Evolutionary conservation across 2,329 filamentous ascomycete species (phyloP).

Genomic region (Penicillium griseofulvum): DNA sequence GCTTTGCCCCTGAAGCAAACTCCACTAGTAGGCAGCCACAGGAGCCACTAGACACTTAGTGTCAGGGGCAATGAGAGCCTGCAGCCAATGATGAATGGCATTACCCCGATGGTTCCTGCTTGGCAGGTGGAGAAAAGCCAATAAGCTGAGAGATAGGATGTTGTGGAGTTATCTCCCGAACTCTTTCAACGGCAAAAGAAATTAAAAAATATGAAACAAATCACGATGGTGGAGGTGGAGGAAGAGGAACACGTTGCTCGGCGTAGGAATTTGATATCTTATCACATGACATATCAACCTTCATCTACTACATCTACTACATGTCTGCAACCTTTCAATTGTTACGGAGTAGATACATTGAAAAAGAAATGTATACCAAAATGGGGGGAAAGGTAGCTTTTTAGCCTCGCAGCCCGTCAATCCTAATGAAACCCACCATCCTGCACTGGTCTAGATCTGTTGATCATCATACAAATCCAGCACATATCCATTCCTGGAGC

Average conservation of each 20-base stretch:
- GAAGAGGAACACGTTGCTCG: background rate
- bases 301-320: background rate
- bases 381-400: background rate
- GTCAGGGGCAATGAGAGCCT: conserved; percentile 15
- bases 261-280: background rate
- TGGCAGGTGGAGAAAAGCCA: conserved; percentile 18
- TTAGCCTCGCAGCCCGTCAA: conserved; percentile 9
- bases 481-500: background rate
- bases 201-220: background rate
- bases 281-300: conserved; percentile 1
- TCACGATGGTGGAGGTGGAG: background rate
- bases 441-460: conserved; percentile 13
- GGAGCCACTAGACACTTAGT: conserved; percentile 13
- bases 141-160: conserved; percentile 10
- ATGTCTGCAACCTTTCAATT: background rate
- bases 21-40: conserved; percentile 11
- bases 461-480: conserved; percentile 17
- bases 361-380: background rate
- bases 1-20: conserved; percentile 15
- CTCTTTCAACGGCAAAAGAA: conserved; percentile 4
- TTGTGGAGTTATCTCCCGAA: conserved; percentile 6
- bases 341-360: no score
- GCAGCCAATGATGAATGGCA: conserved; percentile 11
- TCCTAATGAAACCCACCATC: conserved; percentile 19
- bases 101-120: conserved; percentile 23